Evolutionary conservation across 345 rosid species (phyloP).

Genomic region (Bruguiera gymnorhiza): DNA sequence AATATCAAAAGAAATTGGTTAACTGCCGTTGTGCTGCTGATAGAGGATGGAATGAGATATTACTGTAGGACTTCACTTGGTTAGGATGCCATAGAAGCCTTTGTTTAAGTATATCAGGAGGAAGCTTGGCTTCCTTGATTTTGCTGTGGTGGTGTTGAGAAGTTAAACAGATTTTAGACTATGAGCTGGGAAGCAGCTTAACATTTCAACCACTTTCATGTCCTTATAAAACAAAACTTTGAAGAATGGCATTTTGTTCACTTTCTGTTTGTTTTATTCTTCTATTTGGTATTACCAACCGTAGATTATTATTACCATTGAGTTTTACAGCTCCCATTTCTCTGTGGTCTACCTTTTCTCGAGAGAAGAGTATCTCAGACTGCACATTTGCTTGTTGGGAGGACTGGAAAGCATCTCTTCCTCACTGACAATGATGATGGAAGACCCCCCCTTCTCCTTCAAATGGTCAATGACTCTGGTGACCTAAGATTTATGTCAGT

Average conservation of each 20-base stretch:
- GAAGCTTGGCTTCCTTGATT: slow-evolving; percentile 6
- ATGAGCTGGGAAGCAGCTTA: neutral
- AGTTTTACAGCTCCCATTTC: slow-evolving; percentile 69
- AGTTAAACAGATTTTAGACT: neutral
- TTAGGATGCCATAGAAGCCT: neutral
- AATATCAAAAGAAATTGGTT: neutral
- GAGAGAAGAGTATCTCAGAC: slow-evolving; percentile 83
- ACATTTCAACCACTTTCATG: neutral
- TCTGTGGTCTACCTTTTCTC: slow-evolving; percentile 86
- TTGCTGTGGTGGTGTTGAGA: neutral
- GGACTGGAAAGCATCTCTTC: slow-evolving; percentile 89
- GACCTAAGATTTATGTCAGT: slow-evolving; percentile 76
- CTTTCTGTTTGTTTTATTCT: neutral
- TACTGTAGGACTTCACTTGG: neutral
- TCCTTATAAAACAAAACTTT: neutral
- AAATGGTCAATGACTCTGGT: slow-evolving; percentile 72
- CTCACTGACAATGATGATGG: slow-evolving; percentile 75
- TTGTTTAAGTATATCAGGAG: slow-evolving; percentile 2
- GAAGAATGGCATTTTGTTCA: neutral
- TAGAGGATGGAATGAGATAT: too few relatives aligned
- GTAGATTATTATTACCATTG: neutral
- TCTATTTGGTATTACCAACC: too few relatives aligned
- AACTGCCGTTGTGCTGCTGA: neutral
- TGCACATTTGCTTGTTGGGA: slow-evolving; percentile 82
- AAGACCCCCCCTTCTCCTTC: slow-evolving; percentile 81